Percentiles rank a stretch among this genome's conserved stretches.
These are phyloP conservation scores for Entomortierella parvispora DNA, from an alignment of 192 early-diverging fungal genomes.

Conservation along the genomic window DNA sequence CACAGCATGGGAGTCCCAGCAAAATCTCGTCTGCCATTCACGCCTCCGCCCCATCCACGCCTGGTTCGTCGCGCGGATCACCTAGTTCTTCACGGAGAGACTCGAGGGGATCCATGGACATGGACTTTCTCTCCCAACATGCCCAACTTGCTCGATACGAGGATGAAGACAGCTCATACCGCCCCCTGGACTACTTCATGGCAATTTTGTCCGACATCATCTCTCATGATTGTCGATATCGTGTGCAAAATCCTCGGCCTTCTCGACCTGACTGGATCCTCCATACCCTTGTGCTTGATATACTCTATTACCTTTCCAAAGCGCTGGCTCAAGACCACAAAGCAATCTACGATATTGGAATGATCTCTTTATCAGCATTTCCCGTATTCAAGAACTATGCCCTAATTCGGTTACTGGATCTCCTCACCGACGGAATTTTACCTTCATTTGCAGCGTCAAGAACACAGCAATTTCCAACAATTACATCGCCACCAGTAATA, in stretches of 20 bases:
- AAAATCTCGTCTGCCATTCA: conserved; percentile 4
- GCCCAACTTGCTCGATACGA: conserved; percentile 16
- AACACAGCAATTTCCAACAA: conserved; percentile 6
- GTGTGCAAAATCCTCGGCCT: conserved; percentile 54
- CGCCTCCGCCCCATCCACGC: conserved; percentile 17
- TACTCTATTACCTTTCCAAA: conserved; percentile 36
- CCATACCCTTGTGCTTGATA: conserved; percentile 61
- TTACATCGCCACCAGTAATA: conserved; percentile 10
- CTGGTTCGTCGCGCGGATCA: conserved; percentile 27
- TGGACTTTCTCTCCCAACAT: conserved; percentile 27
- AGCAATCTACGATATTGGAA: conserved; percentile 63
- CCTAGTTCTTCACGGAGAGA: conserved; percentile 10
- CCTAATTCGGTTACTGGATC: conserved; percentile 53
- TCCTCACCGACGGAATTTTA: conserved; percentile 59
- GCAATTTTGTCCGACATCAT: conserved; percentile 60
- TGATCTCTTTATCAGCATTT: conserved; percentile 61
- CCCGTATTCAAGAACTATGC: conserved; percentile 54
- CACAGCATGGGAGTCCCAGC: conserved; percentile 1
- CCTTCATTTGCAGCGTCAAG: conserved; percentile 48
- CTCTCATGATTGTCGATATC: conserved; percentile 66
- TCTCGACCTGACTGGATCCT: conserved; percentile 61
- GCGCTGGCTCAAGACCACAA: conserved; percentile 38
- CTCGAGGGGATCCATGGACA: conserved; percentile 23
- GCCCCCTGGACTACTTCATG: conserved; percentile 52
- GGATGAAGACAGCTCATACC: conserved; percentile 33